Evolutionary conservation across 2,329 filamentous ascomycete species (phyloP), one percentile per base, ranked within the genome.

Genomic region (Trichoderma atrobrunneum): DNA sequence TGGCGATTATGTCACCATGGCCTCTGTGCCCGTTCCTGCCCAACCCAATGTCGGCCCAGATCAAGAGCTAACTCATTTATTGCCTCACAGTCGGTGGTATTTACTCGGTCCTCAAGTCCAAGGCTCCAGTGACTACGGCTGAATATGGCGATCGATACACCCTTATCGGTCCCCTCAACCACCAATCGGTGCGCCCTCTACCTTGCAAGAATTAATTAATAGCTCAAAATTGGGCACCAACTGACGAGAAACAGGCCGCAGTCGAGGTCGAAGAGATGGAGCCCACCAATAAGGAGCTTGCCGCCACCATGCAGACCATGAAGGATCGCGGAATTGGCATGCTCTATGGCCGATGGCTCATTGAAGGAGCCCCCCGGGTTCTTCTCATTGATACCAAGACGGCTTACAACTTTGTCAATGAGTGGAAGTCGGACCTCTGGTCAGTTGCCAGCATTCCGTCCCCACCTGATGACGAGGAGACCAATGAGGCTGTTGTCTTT

Each of bases 71-170:
- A 73, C 43, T 26, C 39, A n/a, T 67, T 62, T 26, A 36, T 54
- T 61, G n/a, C 32, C 56, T 54, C 24, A 28, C 61, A 97, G 96
- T 99, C 74, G 96, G 96, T 80, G 96, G 96, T 78, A 99, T 99
- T 84, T 99, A 99, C 87, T 98, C 95, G 18, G 96, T 99, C 76
- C 91, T 99, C 84, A 99, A 99, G 84, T 99, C 96, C 74, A 99
- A 99, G 84, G 95, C 96, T 48, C 95, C 96, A 65, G 96, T 98
- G 74, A 98, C 96, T 57, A 98, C 95, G 1, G 94, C 94, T 74
- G 96, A 99, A 83, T 99, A 98, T 96, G 96, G 96, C 83, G 94
- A 97, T 73, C 90, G 94, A 76, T 99, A 99, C 84, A 97, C 94
- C 32, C 89, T 98, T 76, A 95, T 99, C 81, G 96, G 96, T 2